phyloP scores from a whole-genome alignment of 73 alveolate species.

The Paramecium sonneborni region DNA sequence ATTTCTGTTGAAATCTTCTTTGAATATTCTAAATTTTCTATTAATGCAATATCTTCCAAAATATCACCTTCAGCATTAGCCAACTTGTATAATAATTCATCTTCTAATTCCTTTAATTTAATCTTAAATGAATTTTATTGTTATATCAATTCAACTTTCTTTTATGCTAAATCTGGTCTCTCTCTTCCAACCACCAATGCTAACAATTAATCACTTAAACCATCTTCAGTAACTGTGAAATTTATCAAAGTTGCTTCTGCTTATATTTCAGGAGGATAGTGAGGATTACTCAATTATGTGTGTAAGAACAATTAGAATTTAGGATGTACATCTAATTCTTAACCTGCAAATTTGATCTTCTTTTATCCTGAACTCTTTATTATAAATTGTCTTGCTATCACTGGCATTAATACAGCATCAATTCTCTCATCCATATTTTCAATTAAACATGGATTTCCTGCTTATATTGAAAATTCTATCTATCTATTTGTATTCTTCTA shows the following conservation, averaged over 20 bases:
- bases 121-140: slow-evolving; percentile 98
- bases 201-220: slow-evolving; percentile 99
- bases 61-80: slow-evolving; percentile 96
- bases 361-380: slow-evolving; percentile 83
- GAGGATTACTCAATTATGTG: slow-evolving; percentile 99
- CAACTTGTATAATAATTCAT: slow-evolving; percentile 81
- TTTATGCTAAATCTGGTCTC: slow-evolving; percentile 98
- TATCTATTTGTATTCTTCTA: slow-evolving; percentile 54
- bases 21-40: slow-evolving; percentile 98
- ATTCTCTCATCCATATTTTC: slow-evolving; percentile 98
- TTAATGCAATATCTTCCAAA: slow-evolving; percentile 97
- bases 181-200: slow-evolving; percentile 99
- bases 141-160: slow-evolving; percentile 98
- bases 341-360: slow-evolving; percentile 96
- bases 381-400: slow-evolving; percentile 89
- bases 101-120: slow-evolving; percentile 94
- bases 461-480: slow-evolving; percentile 81
- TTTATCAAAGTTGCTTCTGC: slow-evolving; percentile 99
- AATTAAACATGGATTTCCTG: slow-evolving; percentile 96
- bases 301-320: slow-evolving; percentile 98
- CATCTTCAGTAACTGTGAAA: slow-evolving; percentile 99
- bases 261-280: slow-evolving; percentile 99
- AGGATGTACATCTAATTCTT: slow-evolving; percentile 93
- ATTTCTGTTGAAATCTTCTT: slow-evolving; percentile 96
- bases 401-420: slow-evolving; percentile 99